Evolutionary conservation across 345 rosid genomes (phyloP).

Genomic region (Lumnitzera racemosa): DNA sequence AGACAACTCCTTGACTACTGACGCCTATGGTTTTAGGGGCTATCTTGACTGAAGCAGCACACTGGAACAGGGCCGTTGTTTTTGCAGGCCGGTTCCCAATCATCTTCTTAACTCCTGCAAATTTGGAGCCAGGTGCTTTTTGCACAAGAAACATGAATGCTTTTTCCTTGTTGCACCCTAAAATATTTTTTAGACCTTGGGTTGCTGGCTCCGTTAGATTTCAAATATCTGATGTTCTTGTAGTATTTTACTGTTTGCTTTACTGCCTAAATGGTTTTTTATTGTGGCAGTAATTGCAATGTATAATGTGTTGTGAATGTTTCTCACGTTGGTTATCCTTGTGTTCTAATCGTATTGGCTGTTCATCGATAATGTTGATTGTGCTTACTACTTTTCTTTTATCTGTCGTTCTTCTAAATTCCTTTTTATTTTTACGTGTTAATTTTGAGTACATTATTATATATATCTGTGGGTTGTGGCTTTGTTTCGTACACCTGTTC

Average conservation of each 20-base stretch:
- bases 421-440: too few species aligned
- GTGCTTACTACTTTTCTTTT: too few species aligned
- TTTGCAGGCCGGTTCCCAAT: constrained; percentile 25
- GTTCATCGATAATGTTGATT: too few species aligned
- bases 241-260: not conserved
- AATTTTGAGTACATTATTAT: too few species aligned
- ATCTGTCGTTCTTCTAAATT: too few species aligned
- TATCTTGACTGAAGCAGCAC: constrained; percentile 42
- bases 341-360: too few species aligned
- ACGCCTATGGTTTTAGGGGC: constrained; percentile 28
- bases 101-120: not conserved
- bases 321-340: too few species aligned
- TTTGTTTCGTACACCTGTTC: too few species aligned
- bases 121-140: too few species aligned
- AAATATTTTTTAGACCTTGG: constrained; percentile 6
- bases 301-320: not conserved
- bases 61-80: constrained; percentile 32
- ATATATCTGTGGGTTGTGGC: too few species aligned
- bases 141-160: not conserved
- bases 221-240: not conserved
- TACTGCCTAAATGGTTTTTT: not conserved
- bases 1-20: constrained; percentile 3
- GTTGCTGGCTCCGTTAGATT: constrained; percentile 4
- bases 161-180: constrained; percentile 4
- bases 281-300: not conserved